Percentiles rank a stretch among this genome's conserved stretches.
phyloP scores from a whole-genome alignment of 768 basidiomycete genomes.

The Termitomyces sp. region DNA sequence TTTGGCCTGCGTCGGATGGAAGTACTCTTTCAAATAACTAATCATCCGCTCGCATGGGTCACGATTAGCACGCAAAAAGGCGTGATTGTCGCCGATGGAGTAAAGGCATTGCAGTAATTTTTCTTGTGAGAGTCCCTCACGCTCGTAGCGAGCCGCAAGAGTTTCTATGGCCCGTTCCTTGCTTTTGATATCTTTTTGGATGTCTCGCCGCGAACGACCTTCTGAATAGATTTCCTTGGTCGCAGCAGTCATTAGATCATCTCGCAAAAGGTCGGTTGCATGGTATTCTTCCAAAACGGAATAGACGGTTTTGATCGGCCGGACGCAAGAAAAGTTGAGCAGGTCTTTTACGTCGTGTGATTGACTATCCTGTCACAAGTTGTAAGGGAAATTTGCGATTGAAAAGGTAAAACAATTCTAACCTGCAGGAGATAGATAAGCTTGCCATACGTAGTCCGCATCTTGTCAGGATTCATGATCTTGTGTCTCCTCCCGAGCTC shows the following conservation, averaged over 20 bases:
- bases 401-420: conserved; percentile 10
- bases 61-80: conserved; percentile 80
- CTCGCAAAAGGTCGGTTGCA: conserved; percentile 66
- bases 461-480: conserved; percentile 91
- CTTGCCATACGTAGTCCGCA: conserved; percentile 86
- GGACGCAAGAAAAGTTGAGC: conserved; percentile 73
- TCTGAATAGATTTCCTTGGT: conserved; percentile 82
- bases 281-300: conserved; percentile 55
- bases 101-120: conserved; percentile 73
- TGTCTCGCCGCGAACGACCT: conserved; percentile 63
- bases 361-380: conserved; percentile 65
- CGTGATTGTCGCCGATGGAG: conserved; percentile 87
- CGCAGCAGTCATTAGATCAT: conserved; percentile 68
- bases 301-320: conserved; percentile 73
- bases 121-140: conserved; percentile 56
- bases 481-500: conserved; percentile 83
- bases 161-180: conserved; percentile 84
- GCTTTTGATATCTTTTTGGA: conserved; percentile 77
- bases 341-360: conserved; percentile 76
- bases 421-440: conserved; percentile 81
- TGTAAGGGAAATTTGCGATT: conserved; percentile 3
- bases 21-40: conserved; percentile 63
- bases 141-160: conserved; percentile 58
- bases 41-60: conserved; percentile 90
- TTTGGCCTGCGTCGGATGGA: conserved; percentile 67